phyloP scores from a whole-genome alignment of 148 eudicot genomes.

The Cornus suecica region DNA sequence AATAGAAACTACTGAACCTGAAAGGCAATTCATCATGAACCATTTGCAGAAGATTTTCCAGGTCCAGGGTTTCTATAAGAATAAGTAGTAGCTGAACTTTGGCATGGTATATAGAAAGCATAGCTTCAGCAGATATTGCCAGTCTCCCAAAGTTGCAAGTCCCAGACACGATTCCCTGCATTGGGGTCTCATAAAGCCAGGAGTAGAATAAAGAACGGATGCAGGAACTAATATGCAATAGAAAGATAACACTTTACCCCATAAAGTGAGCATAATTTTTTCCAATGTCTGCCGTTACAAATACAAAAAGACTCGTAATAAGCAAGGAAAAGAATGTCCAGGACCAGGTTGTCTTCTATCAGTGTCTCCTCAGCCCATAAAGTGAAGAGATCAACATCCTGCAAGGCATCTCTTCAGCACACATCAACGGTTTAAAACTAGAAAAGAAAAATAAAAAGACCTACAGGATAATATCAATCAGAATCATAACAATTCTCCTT shows the following conservation, averaged over 20 bases:
- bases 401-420: constrained; percentile 21
- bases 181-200: constrained; percentile 15
- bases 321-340: constrained; percentile 84
- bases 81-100: constrained; percentile 86
- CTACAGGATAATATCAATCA: background rate
- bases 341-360: constrained; percentile 74
- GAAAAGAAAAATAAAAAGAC: background rate
- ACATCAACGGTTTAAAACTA: constrained; percentile 6
- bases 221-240: constrained; percentile 5
- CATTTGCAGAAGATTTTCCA: constrained; percentile 90
- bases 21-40: constrained; percentile 78
- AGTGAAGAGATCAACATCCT: constrained; percentile 77
- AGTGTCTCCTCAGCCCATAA: constrained; percentile 97
- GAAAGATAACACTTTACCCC: constrained; percentile 50
- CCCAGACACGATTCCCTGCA: constrained; percentile 69
- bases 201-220: constrained; percentile 4
- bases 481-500: background rate
- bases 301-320: constrained; percentile 80
- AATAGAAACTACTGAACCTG: constrained; percentile 37
- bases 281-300: constrained; percentile 73
- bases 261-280: constrained; percentile 67
- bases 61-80: constrained; percentile 77
- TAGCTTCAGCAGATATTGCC: constrained; percentile 75
- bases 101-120: constrained; percentile 58
- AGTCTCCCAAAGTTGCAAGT: constrained; percentile 65